Conservation (phyloP, 1,284 basidiomycete species). For the Cronartium ribicola region DNA sequence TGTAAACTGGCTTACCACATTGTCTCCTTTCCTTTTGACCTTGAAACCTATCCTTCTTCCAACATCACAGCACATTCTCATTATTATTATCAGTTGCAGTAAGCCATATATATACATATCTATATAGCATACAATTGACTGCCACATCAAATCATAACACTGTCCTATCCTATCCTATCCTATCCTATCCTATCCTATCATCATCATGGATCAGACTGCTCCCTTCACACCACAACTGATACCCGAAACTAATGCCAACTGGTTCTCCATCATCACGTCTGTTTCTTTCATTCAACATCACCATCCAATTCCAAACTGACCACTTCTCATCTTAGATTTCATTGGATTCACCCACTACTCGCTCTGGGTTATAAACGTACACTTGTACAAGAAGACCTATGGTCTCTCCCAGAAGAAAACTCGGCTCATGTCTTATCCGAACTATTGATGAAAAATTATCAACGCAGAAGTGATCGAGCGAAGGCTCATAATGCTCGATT, state of each 20-base stretch:
- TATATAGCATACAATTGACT: too few relatives aligned
- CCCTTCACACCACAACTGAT: too few relatives aligned
- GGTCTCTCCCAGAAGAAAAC: constrained; percentile 61
- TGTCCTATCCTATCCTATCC: too few relatives aligned
- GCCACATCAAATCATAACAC: too few relatives aligned
- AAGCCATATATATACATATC: too few relatives aligned
- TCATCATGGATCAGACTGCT: constrained; percentile 20
- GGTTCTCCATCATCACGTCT: constrained; percentile 9
- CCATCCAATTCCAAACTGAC: not conserved
- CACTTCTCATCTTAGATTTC: not conserved
- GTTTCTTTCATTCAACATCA: not conserved
- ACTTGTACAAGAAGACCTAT: constrained; percentile 76
- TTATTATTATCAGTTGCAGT: too few relatives aligned
- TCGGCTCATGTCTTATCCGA: constrained; percentile 62
- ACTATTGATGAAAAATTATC: constrained; percentile 64
- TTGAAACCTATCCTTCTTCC: too few relatives aligned
- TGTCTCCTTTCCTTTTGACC: too few relatives aligned
- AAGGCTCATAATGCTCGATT: not conserved
- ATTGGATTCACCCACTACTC: constrained; percentile 20
- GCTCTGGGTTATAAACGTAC: constrained; percentile 62
- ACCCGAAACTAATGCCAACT: constrained; percentile 5
- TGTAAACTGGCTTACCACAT: too few relatives aligned
- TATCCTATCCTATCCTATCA: too few relatives aligned
- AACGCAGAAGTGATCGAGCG: constrained; percentile 51
- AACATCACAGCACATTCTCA: too few relatives aligned